Percentiles rank a stretch among this genome's conserved stretches.
phyloP scores from a whole-genome alignment of 768 basidiomycete species.

The Leccinum broughii region DNA sequence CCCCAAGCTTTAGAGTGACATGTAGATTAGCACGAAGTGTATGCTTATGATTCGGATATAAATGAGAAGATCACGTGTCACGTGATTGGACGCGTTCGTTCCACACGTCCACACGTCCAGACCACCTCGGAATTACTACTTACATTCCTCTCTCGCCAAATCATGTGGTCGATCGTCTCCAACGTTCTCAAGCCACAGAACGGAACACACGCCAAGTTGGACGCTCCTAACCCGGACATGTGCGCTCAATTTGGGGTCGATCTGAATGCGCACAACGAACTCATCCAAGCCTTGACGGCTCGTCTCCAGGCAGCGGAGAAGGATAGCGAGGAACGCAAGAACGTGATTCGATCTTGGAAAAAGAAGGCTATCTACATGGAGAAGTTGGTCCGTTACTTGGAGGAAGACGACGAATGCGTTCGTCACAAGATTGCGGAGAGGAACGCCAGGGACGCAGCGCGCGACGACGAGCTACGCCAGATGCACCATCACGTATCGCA shows the following conservation, averaged over 20 bases:
- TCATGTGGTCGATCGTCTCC: conserved; percentile 66
- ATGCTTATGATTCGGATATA: neutral
- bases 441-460: conserved; percentile 83
- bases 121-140: neutral
- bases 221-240: conserved; percentile 42
- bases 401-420: conserved; percentile 87
- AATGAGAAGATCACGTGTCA: neutral
- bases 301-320: conserved; percentile 57
- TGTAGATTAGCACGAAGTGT: conserved; percentile 4
- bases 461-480: conserved; percentile 73
- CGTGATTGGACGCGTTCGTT: neutral
- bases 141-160: neutral
- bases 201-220: conserved; percentile 22
- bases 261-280: conserved; percentile 68
- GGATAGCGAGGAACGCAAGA: conserved; percentile 62
- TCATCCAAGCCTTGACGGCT: conserved; percentile 58
- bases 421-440: conserved; percentile 79
- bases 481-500: conserved; percentile 77
- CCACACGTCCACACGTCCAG: neutral
- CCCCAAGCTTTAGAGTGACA: conserved; percentile 28
- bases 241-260: conserved; percentile 78
- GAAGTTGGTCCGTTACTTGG: conserved; percentile 59
- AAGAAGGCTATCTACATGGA: conserved; percentile 79
- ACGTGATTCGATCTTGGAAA: conserved; percentile 60
- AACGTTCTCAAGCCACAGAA: conserved; percentile 51